Evolutionary conservation across 2,329 filamentous ascomycete species (phyloP), one percentile per base, ranked within the genome.

Genomic region (Leptographium wingfieldii): DNA sequence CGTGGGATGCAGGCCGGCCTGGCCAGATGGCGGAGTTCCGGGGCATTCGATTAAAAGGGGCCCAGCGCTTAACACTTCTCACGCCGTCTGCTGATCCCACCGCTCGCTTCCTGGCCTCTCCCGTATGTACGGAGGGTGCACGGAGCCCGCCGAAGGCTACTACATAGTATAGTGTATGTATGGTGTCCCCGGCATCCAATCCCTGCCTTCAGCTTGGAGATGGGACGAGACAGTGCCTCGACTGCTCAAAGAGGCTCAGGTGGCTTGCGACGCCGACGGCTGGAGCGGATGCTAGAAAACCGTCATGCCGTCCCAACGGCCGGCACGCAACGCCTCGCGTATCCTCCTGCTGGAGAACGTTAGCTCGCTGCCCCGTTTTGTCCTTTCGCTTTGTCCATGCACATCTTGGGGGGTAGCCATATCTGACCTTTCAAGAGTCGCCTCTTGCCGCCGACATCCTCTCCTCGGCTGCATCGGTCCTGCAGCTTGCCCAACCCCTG

Each of bases 401-500:
- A 56, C 48, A 57, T 58, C 33, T 31, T 40, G 55, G 51, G 52
- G 48, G 35, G 33, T 57, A 27, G 52, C 35, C 61, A 66, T 38
- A 25, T 49, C 55, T 10, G 68, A 69, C 74, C 73, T 74, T 73
- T 76, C 69, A 75, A 65, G 72, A 68, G 61, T 64, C 71, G 67
- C 61, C 70, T 74, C 69, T 73, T 74, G 70, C 73, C 75, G 74
- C 73, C 71, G 68, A 64, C 62, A 16, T 38, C 49, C 33, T 35
- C 55, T 57, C 49, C 9, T 56, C 54, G n/a, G 43, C n/a, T n/a
- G 38, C 59, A 55, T 59, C 59, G 62, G 58, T 57, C 59, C 55
- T 57, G 60, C 59, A 56, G 59, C 38, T 22, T 51, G 31, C 9
- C 27, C 3, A 43, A 35, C 52, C 57, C 56, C 56, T 57, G 56